These are phyloP conservation scores for Pythium brassicae DNA, from an alignment of 352 stramenopile species.

Conservation along the genomic window DNA sequence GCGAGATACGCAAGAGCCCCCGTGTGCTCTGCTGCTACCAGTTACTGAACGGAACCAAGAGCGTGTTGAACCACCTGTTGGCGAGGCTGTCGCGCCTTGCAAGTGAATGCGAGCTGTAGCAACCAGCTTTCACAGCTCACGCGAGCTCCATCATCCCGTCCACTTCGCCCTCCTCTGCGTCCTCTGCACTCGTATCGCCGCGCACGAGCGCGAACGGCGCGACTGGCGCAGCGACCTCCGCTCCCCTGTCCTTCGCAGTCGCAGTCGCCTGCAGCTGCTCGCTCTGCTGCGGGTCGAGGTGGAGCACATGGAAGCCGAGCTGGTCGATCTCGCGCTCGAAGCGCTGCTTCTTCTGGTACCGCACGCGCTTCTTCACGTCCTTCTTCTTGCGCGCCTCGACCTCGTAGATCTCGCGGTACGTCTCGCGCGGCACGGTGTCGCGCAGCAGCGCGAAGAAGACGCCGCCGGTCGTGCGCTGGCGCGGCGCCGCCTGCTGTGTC, in stretches of 20 bases:
- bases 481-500: conserved; percentile 36
- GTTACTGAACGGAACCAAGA: too few species aligned
- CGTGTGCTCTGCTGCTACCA: too few species aligned
- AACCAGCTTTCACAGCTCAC: conserved; percentile 3
- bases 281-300: conserved; percentile 17
- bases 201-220: not conserved
- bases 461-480: conserved; percentile 64
- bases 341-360: conserved; percentile 38
- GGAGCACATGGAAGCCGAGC: conserved; percentile 50
- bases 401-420: conserved; percentile 73
- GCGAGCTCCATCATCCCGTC: conserved; percentile 31
- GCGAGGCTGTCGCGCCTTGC: too few species aligned
- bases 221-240: not conserved
- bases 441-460: conserved; percentile 69
- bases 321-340: conserved; percentile 62
- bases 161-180: conserved; percentile 32
- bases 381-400: conserved; percentile 75
- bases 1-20: too few species aligned
- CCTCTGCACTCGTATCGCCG: not conserved
- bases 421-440: conserved; percentile 54
- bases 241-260: not conserved
- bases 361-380: conserved; percentile 53
- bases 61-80: too few species aligned
- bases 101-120: not conserved
- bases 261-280: conserved; percentile 1